Evolutionary conservation across 495 filamentous ascomycete species (phyloP).

Genomic region (Hyaloscypha bicolor): DNA sequence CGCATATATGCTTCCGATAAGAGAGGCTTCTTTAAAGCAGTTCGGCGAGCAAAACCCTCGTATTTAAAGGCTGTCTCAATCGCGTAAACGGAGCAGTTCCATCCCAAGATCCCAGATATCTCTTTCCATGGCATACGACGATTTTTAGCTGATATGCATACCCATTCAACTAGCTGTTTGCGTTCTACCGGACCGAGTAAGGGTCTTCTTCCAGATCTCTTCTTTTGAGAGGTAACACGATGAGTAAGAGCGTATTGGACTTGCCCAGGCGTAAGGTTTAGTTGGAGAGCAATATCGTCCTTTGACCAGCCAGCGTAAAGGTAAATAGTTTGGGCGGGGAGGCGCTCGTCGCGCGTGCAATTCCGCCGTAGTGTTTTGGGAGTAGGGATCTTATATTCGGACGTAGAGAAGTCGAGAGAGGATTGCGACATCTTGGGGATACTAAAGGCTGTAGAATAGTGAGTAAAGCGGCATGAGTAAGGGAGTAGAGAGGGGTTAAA

Average conservation of each 20-base stretch:
- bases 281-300: background rate
- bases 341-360: background rate
- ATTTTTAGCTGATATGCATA: background rate
- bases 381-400: too few species aligned
- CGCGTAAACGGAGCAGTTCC: background rate
- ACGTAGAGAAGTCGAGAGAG: background rate
- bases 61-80: background rate
- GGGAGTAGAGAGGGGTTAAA: too few species aligned
- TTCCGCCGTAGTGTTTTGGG: too few species aligned
- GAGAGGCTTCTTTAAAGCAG: background rate
- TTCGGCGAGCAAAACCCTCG: background rate
- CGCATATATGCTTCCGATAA: background rate
- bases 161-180: background rate
- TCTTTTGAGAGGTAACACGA: background rate
- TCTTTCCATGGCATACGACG: background rate
- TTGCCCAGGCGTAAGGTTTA: slow-evolving; percentile 29
- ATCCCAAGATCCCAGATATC: background rate
- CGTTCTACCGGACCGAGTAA: background rate
- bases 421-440: background rate
- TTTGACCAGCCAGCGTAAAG: background rate
- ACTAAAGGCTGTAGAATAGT: too few species aligned
- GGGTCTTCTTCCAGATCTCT: background rate
- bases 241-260: slow-evolving; percentile 13
- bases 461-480: too few species aligned
- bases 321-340: background rate